A percentile compares a stretch with the other conserved stretches of the same genome.
phyloP scores from a whole-genome alignment of 1,284 basidiomycete species.

The Austroboletus niveus region DNA sequence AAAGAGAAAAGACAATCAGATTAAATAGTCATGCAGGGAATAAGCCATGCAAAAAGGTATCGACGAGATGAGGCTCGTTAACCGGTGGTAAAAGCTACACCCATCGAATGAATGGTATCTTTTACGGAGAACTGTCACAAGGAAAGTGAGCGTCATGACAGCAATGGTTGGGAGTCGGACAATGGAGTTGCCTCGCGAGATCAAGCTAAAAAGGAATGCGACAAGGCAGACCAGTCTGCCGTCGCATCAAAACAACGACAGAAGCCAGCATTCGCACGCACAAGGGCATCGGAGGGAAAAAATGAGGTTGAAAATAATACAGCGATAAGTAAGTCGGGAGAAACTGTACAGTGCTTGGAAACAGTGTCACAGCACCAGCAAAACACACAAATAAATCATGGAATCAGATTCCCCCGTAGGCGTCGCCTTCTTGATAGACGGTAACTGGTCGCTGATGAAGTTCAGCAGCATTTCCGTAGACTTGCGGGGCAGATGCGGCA shows the following conservation, averaged over 20 bases:
- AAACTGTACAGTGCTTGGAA: constrained; percentile 20
- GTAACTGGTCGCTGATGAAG: constrained; percentile 41
- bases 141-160: not conserved
- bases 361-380: constrained; percentile 6
- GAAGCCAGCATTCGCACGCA: constrained; percentile 21
- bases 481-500: constrained; percentile 7
- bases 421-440: constrained; percentile 61
- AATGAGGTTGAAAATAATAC: constrained; percentile 21
- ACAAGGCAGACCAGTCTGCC: constrained; percentile 30
- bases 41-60: constrained; percentile 20
- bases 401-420: constrained; percentile 59
- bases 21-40: not conserved
- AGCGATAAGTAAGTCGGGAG: constrained; percentile 17
- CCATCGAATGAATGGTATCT: constrained; percentile 14
- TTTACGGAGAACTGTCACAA: constrained; percentile 14
- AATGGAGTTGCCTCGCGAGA: constrained; percentile 3
- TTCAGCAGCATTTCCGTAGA: constrained; percentile 1
- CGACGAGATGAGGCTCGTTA: constrained; percentile 37
- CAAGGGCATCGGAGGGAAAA: not conserved
- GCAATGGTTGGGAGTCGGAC: constrained; percentile 8
- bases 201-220: constrained; percentile 5
- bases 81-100: constrained; percentile 27
- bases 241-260: constrained; percentile 23
- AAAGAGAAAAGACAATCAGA: not conserved
- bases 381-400: constrained; percentile 4